Evolutionary conservation across 2,329 filamentous ascomycete genomes (phyloP).

Genomic region (Nannizziopsis barbatae): DNA sequence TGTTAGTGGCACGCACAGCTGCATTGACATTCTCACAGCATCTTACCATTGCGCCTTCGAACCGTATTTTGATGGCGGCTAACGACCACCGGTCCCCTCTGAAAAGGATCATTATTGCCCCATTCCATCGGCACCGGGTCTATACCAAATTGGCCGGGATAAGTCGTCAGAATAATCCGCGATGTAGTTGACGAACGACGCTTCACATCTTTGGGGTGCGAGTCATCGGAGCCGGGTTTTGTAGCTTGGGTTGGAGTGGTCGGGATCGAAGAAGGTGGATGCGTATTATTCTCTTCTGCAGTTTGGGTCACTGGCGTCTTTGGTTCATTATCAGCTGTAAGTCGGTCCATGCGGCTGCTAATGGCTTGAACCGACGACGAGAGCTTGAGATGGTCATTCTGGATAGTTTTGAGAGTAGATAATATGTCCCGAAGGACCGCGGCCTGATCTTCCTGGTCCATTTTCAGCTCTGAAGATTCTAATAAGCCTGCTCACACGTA

Average conservation of each 20-base stretch:
- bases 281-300: neutral
- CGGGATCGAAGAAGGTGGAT: slow-evolving; percentile 6
- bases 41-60: slow-evolving; percentile 64
- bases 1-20: neutral
- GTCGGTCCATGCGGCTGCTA: slow-evolving; percentile 5
- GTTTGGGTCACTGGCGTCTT: neutral
- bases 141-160: slow-evolving; percentile 88
- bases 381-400: slow-evolving; percentile 12
- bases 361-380: slow-evolving; percentile 2
- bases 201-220: slow-evolving; percentile 4
- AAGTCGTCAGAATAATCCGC: slow-evolving; percentile 65
- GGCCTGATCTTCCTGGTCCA: slow-evolving; percentile 6
- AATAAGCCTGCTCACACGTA: neutral
- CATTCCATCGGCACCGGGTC: slow-evolving; percentile 81
- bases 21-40: neutral
- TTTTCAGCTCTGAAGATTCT: neutral
- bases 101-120: slow-evolving; percentile 63
- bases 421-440: slow-evolving; percentile 10
- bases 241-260: slow-evolving; percentile 5
- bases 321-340: slow-evolving; percentile 4
- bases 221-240: neutral
- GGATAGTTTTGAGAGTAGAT: slow-evolving; percentile 9
- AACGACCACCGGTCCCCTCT: slow-evolving; percentile 79
- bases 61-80: slow-evolving; percentile 66
- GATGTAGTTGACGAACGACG: slow-evolving; percentile 31